phyloP scores from a whole-genome alignment of 2,329 filamentous ascomycete genomes.

The Nothopassalora personata region DNA sequence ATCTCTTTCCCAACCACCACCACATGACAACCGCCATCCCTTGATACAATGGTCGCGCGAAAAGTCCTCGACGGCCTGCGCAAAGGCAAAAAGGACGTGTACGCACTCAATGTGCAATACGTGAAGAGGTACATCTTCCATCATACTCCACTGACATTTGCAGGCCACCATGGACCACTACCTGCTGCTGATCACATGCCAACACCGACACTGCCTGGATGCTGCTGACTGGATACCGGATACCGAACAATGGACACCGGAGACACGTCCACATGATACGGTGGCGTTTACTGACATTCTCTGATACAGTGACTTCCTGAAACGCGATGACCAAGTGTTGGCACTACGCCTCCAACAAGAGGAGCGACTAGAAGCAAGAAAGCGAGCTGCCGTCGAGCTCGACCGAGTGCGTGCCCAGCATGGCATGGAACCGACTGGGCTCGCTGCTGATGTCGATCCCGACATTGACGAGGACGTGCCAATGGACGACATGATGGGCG shows the following conservation, averaged over 20 bases:
- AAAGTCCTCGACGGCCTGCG: slow-evolving; percentile 29
- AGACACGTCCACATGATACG: background rate
- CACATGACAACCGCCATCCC: background rate
- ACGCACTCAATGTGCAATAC: slow-evolving; percentile 33
- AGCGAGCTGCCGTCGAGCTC: slow-evolving; percentile 79
- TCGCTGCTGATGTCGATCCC: slow-evolving; percentile 35
- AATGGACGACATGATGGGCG: slow-evolving; percentile 52
- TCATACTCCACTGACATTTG: background rate
- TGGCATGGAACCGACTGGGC: slow-evolving; percentile 43
- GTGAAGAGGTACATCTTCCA: slow-evolving; percentile 26
- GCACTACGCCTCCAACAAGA: slow-evolving; percentile 84
- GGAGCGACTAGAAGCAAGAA: slow-evolving; percentile 74
- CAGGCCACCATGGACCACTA: background rate
- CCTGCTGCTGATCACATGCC: background rate
- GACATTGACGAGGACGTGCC: slow-evolving; percentile 47
- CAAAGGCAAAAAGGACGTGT: slow-evolving; percentile 32
- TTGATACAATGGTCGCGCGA: slow-evolving; percentile 26
- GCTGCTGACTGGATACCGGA: background rate
- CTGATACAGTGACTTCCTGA: slow-evolving; percentile 79
- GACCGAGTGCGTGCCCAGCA: slow-evolving; percentile 78
- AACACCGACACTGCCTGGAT: background rate
- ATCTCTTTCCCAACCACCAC: background rate
- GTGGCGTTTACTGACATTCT: slow-evolving; percentile 6
- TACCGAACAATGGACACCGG: background rate
- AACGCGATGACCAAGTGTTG: slow-evolving; percentile 93